Base-by-base conservation (phyloP, 192 early-diverging fungal species). In the Geranomyces michiganensis region DNA sequence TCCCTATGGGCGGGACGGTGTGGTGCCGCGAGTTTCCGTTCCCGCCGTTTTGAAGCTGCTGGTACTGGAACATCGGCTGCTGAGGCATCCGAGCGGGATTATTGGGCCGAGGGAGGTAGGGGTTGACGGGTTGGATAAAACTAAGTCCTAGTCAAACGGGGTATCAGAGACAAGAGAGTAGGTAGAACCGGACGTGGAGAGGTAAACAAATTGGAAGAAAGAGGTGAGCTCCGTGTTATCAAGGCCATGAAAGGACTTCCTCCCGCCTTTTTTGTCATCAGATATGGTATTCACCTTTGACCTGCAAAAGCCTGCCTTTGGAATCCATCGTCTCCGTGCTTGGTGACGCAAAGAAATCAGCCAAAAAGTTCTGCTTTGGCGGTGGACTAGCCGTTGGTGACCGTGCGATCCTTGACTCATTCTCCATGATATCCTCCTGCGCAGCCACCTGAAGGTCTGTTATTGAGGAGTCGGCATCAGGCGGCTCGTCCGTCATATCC, bases 41-140 rank as follows among this genome's bases (percentile, higher is more conserved):
- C 36, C 10, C 5, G 36, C 36, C 36, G 36, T 41, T 41, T 41
- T 41, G 36, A 41, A 41, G 36, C 36, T 41, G 36, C 36, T 41
- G 58, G 58, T 60, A 7, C 58, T 32, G 22, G 58, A 36, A 41
- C 31, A 12, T 7, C 21, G n/a, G 62, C 21, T 64, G 32, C 21
- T 41, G 36, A 41, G 36, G 36, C 5, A 41, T 41, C 5, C 21
- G 62, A 55, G 58, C 58, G 58, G 58, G 9, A 8, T 32, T 19
- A 21, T 13, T 64, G 6, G 65, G 47, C 30, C 49, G 46, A 15
- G 65, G 65, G 32, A 55, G 22, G 65, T 48, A 67, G 61, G 58
- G 60, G 70, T 63, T 63, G 55, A 56, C 26, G 3, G 70, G 45
- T 27, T 71, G 70, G 36, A 36, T 64, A 47, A 64, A 71, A 63